phyloP scores from a whole-genome alignment of 306 rosid species.

The Ormosia emarginata region DNA sequence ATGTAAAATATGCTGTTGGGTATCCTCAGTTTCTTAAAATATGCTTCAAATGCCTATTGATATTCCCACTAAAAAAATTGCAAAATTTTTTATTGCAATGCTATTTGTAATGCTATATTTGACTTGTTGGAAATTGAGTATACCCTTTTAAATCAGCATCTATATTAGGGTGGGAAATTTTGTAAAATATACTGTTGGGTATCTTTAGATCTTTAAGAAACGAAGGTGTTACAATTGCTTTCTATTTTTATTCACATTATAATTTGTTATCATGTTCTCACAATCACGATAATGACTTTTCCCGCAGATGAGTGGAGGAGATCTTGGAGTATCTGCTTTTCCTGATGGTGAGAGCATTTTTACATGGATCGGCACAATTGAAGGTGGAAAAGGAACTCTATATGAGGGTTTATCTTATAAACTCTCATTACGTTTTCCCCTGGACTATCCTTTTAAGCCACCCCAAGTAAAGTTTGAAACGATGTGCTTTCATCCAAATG shows the following conservation, averaged over 20 bases:
- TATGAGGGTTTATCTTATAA: constrained; percentile 93
- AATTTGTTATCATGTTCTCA: background rate
- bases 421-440: constrained; percentile 81
- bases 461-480: constrained; percentile 94
- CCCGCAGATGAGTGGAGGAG: constrained; percentile 83
- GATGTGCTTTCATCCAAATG: constrained; percentile 94
- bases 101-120: background rate
- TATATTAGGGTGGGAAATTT: background rate
- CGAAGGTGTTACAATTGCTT: background rate
- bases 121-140: background rate
- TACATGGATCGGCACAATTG: constrained; percentile 91
- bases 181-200: background rate
- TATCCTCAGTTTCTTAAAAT: background rate
- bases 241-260: background rate
- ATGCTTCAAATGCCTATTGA: background rate
- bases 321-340: constrained; percentile 92
- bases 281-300: constrained; percentile 9
- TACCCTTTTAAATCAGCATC: background rate
- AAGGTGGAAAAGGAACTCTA: constrained; percentile 91
- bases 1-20: background rate
- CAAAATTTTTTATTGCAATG: background rate
- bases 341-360: constrained; percentile 91
- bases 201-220: background rate
- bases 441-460: constrained; percentile 93
- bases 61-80: background rate